Evolutionary conservation across 768 basidiomycete species (phyloP), one percentile per base, ranked within the genome.

Genomic region (Galerina sulciceps): DNA sequence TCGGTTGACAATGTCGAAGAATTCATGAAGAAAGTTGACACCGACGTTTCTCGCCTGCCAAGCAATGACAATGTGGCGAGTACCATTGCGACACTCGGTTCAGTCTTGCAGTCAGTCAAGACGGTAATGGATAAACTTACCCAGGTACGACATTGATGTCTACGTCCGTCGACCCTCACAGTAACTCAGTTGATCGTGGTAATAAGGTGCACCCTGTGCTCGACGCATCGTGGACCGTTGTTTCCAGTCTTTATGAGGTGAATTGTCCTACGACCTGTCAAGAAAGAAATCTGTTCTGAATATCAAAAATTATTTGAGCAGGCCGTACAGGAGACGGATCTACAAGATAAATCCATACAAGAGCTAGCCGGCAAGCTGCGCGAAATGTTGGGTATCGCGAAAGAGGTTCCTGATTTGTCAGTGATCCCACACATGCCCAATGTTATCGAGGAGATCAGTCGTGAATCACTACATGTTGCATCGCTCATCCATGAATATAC

Each of bases 401-500:
- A 43, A n/a, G 57, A 3, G 9, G 4, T 38, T 22, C 41, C 20
- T 10, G 41, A 31, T 9, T 13, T 53, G 8, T 40, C 40, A 43
- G 23, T 44, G 6, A 52, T 51, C 23, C 22, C 18, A 20, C 35
- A 35, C 17, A 58, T 49, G 6, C 36, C 41, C 20, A 45, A 58
- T 51, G 50, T 58, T 8, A 58, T 58, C 9, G 17, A 42, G 18
- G 57, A 58, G 10, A 58, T 51, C 34, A 45, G 43, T 10, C 34
- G 49, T 5, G 40, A 40, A 18, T 51, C 57, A 10, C 57, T 58
- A 15, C 31, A 18, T n/a, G 14, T 42, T 4, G 41, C 57, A 4
- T 36, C 26, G 0, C 40, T 52, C 37, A 51, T 58, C 45, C 42
- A 51, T n/a, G 57, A 58, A 35, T 51, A 58, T 14, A 42, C 56